phyloP scores from a whole-genome alignment of 1,284 basidiomycete species.

The Xanthoconium separans region DNA sequence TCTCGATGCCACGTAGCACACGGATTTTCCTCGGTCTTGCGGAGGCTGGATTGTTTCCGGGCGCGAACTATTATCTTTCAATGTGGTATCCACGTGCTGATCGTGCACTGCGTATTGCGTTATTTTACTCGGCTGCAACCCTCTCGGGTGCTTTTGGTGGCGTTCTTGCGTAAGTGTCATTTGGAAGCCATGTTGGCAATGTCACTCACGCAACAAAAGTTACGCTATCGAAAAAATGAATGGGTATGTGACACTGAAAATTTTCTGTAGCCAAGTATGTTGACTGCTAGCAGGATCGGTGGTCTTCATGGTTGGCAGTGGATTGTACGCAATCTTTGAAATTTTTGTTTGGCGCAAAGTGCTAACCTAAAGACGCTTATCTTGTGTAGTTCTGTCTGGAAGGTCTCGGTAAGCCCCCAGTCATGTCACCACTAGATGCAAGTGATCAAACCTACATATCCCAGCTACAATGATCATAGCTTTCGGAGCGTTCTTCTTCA shows the following conservation, averaged over 20 bases:
- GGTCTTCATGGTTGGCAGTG: conserved; percentile 42
- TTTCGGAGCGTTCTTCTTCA: conserved; percentile 39
- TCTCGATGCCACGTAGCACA: conserved; percentile 1
- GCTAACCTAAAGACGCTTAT: background rate
- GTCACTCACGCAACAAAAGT: conserved; percentile 10
- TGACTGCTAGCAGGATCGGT: conserved; percentile 27
- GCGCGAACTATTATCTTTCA: conserved; percentile 52
- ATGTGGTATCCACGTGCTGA: conserved; percentile 53
- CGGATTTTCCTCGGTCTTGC: conserved; percentile 47
- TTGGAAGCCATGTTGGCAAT: background rate
- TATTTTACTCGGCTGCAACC: conserved; percentile 60
- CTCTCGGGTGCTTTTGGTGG: conserved; percentile 46
- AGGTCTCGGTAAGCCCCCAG: conserved; percentile 20
- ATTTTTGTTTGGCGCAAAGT: background rate
- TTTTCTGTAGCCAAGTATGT: background rate
- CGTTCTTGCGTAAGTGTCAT: conserved; percentile 30
- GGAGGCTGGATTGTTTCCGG: conserved; percentile 53
- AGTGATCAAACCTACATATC: background rate
- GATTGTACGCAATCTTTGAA: conserved; percentile 39
- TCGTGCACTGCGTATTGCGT: conserved; percentile 47
- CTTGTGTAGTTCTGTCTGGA: conserved; percentile 32
- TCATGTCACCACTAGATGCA: background rate
- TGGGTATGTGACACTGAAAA: conserved; percentile 27
- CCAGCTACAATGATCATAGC: conserved; percentile 39
- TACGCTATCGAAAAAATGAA: conserved; percentile 34